phyloP scores from a whole-genome alignment of 495 filamentous ascomycete species.

The Ascodesmis nigricans region DNA sequence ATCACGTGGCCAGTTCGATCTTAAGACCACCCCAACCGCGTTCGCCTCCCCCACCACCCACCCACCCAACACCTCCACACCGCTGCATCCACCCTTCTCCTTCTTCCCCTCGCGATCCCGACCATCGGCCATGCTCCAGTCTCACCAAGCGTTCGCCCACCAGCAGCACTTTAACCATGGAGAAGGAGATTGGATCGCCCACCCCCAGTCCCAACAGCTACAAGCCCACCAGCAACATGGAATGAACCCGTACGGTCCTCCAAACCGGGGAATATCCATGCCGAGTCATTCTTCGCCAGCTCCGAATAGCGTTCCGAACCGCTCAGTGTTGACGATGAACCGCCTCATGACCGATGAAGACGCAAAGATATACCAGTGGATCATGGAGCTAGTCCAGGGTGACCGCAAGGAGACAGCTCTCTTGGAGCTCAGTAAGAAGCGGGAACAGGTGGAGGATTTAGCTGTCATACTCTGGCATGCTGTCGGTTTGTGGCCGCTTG shows the following conservation, averaged over 20 bases:
- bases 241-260: not conserved
- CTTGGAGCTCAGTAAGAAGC: constrained; percentile 94
- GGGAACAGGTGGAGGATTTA: constrained; percentile 91
- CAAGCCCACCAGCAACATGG: constrained; percentile 15
- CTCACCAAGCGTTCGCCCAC: constrained; percentile 19
- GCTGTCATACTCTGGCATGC: constrained; percentile 97
- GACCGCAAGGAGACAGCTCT: constrained; percentile 72
- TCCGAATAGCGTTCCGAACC: constrained; percentile 34
- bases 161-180: constrained; percentile 19
- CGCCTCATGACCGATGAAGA: constrained; percentile 66
- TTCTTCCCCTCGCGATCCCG: not conserved
- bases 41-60: too few relatives aligned
- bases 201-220: constrained; percentile 12
- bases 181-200: constrained; percentile 4
- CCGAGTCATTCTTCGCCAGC: constrained; percentile 21
- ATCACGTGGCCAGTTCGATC: too few relatives aligned
- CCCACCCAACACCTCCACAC: not conserved
- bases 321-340: constrained; percentile 26
- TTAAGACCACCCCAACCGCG: too few relatives aligned
- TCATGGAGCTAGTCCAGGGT: constrained; percentile 76
- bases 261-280: constrained; percentile 11
- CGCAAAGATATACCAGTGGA: constrained; percentile 72
- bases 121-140: constrained; percentile 11
- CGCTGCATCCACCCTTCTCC: constrained; percentile 1
- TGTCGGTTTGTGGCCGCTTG: constrained; percentile 44